These are phyloP conservation scores for Shiraia bambusicola DNA, from an alignment of 2,329 filamentous ascomycete species.

Conservation along the genomic window DNA sequence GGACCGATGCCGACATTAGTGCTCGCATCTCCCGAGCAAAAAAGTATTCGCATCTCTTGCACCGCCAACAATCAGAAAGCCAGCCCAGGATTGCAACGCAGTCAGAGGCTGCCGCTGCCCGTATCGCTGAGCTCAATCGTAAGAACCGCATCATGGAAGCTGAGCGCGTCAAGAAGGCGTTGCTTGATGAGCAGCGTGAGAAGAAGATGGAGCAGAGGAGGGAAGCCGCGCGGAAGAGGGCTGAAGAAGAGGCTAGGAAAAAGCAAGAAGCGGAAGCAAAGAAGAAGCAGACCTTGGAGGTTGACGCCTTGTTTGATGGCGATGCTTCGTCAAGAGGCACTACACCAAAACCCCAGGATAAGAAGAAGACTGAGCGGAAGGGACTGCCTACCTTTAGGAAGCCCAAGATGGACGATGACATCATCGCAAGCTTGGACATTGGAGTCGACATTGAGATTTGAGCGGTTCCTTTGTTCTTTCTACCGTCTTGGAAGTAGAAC, in stretches of 20 bases:
- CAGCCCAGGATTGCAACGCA: slow-evolving; percentile 57
- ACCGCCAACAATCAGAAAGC: slow-evolving; percentile 67
- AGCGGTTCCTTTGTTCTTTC: slow-evolving; percentile 8
- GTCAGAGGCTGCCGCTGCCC: slow-evolving; percentile 71
- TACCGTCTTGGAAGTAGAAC: no score
- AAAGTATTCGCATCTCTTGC: slow-evolving; percentile 50
- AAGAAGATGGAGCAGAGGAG: slow-evolving; percentile 39
- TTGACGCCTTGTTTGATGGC: slow-evolving; percentile 53
- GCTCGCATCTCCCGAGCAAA: slow-evolving; percentile 71
- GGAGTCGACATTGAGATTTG: slow-evolving; percentile 89
- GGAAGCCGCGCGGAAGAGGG: slow-evolving; percentile 48
- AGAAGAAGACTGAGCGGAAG: slow-evolving; percentile 56
- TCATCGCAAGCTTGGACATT: slow-evolving; percentile 84
- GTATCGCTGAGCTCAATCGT: slow-evolving; percentile 78
- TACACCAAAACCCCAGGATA: slow-evolving; percentile 50
- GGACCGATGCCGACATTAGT: slow-evolving; percentile 80
- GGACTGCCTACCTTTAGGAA: slow-evolving; percentile 69
- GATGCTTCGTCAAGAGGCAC: slow-evolving; percentile 44
- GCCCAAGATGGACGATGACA: slow-evolving; percentile 85
- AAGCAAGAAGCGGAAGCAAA: slow-evolving; percentile 38
- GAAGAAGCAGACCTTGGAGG: slow-evolving; percentile 35
- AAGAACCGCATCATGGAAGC: slow-evolving; percentile 81
- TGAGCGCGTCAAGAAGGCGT: slow-evolving; percentile 88
- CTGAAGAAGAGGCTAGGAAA: slow-evolving; percentile 55
- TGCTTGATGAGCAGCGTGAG: slow-evolving; percentile 68